phyloP scores from a whole-genome alignment of 2,329 filamentous ascomycete genomes.

The Bipolaris sorokiniana region DNA sequence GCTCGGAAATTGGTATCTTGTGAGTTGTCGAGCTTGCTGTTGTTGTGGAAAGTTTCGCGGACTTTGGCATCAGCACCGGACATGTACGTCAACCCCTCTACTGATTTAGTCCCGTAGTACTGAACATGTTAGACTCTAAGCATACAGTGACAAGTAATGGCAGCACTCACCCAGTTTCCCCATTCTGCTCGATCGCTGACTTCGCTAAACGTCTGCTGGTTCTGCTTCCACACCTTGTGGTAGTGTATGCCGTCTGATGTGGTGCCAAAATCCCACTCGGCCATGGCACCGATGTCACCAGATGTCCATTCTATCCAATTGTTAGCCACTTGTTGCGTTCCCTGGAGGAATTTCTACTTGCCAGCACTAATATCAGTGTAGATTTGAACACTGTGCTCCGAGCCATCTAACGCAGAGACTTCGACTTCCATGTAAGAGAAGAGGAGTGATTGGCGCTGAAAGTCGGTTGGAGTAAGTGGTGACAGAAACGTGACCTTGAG shows the following conservation, averaged over 20 bases:
- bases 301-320: slow-evolving; percentile 77
- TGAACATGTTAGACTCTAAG: slow-evolving; percentile 10
- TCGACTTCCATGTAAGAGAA: slow-evolving; percentile 73
- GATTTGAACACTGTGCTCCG: slow-evolving; percentile 68
- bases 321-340: too few relatives aligned
- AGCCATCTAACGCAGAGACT: slow-evolving; percentile 67
- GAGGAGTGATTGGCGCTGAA: slow-evolving; percentile 70
- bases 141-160: too few relatives aligned
- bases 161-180: slow-evolving; percentile 53
- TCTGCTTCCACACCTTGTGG: slow-evolving; percentile 62
- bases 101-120: slow-evolving; percentile 59
- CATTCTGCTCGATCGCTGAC: slow-evolving; percentile 58
- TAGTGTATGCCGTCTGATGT: slow-evolving; percentile 57
- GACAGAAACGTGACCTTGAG: slow-evolving; percentile 75
- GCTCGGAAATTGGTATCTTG: slow-evolving; percentile 59
- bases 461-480: slow-evolving; percentile 70
- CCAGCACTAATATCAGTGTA: slow-evolving; percentile 76
- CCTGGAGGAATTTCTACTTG: slow-evolving; percentile 50
- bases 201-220: slow-evolving; percentile 57
- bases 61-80: slow-evolving; percentile 56
- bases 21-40: slow-evolving; percentile 54
- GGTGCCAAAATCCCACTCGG: slow-evolving; percentile 66
- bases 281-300: slow-evolving; percentile 62
- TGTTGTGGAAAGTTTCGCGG: slow-evolving; percentile 53
- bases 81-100: slow-evolving; percentile 52